phyloP scores from a whole-genome alignment of 495 filamentous ascomycete species.

The Trichoderma gamsii region DNA sequence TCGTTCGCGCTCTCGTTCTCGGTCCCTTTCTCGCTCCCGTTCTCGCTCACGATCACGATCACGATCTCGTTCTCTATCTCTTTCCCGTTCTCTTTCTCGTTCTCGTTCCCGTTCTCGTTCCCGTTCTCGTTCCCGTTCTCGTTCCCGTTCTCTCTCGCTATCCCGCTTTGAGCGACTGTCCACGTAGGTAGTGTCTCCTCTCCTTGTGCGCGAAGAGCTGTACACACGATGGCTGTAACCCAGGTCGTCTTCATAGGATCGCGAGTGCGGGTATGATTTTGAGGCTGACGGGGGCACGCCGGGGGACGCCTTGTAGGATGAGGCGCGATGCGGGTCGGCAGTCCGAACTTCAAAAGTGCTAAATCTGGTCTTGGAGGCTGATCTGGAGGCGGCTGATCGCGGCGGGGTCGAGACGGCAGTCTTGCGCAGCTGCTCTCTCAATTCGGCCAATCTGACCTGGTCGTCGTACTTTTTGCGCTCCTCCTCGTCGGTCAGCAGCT shows the following conservation, averaged over 20 bases:
- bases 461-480: slow-evolving; percentile 72
- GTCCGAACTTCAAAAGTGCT: slow-evolving; percentile 27
- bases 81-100: slow-evolving; percentile 17
- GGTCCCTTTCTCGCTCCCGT: slow-evolving; percentile 28
- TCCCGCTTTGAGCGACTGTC: slow-evolving; percentile 36
- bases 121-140: slow-evolving; percentile 9
- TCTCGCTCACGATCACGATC: slow-evolving; percentile 5
- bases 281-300: slow-evolving; percentile 24
- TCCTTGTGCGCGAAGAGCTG: slow-evolving; percentile 30
- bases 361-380: slow-evolving; percentile 20
- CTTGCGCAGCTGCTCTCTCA: slow-evolving; percentile 27
- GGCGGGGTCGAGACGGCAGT: slow-evolving; percentile 33
- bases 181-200: slow-evolving; percentile 37
- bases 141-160: slow-evolving; percentile 28
- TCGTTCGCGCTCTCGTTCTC: slow-evolving; percentile 27
- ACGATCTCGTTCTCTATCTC: slow-evolving; percentile 20
- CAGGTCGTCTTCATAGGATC: slow-evolving; percentile 40
- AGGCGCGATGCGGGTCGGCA: slow-evolving; percentile 24
- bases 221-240: slow-evolving; percentile 25
- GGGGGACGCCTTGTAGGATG: slow-evolving; percentile 23
- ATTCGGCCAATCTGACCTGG: slow-evolving; percentile 55
- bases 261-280: slow-evolving; percentile 28
- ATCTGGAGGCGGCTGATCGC: slow-evolving; percentile 21
- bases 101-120: slow-evolving; percentile 22
- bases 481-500: slow-evolving; percentile 75